A percentile compares a stretch with the other conserved stretches of the same genome.
Evolutionary conservation across 106 monocot species (phyloP).

Genomic region (Platanthera zijinensis): DNA sequence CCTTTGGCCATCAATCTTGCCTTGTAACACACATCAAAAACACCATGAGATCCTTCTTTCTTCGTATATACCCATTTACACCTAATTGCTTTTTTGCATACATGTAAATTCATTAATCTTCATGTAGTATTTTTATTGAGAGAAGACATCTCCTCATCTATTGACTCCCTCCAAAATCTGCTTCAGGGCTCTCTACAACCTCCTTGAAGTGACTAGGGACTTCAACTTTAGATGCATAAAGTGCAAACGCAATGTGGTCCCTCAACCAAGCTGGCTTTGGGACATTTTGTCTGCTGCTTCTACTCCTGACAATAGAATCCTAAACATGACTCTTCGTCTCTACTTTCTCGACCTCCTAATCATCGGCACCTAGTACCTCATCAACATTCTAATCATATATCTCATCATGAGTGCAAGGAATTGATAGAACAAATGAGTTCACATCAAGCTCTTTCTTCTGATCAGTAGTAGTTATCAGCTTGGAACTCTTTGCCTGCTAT

Average conservation of each 20-base stretch:
- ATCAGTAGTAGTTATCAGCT: not conserved
- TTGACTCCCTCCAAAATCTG: not conserved
- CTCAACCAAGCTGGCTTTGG: not conserved
- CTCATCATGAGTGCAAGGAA: slow-evolving; percentile 5
- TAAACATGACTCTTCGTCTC: not conserved
- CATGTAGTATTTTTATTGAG: not conserved
- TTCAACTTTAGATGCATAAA: not conserved
- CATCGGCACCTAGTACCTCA: not conserved
- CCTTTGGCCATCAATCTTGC: too few relatives aligned
- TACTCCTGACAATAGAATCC: not conserved
- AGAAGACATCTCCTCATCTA: not conserved
- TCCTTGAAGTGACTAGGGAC: not conserved
- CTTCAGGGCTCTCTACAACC: not conserved
- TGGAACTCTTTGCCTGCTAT: not conserved
- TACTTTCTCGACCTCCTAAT: not conserved
- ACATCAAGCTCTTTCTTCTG: not conserved
- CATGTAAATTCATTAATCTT: not conserved
- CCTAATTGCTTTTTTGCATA: too few relatives aligned
- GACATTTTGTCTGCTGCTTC: not conserved
- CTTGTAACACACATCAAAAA: too few relatives aligned
- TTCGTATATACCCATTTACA: too few relatives aligned
- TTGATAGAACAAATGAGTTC: not conserved
- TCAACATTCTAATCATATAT: not conserved
- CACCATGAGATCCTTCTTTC: too few relatives aligned
- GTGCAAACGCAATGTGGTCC: not conserved